These are phyloP conservation scores for Erysimum cheiri DNA, from an alignment of 441 rosid species.

Conservation along the genomic window DNA sequence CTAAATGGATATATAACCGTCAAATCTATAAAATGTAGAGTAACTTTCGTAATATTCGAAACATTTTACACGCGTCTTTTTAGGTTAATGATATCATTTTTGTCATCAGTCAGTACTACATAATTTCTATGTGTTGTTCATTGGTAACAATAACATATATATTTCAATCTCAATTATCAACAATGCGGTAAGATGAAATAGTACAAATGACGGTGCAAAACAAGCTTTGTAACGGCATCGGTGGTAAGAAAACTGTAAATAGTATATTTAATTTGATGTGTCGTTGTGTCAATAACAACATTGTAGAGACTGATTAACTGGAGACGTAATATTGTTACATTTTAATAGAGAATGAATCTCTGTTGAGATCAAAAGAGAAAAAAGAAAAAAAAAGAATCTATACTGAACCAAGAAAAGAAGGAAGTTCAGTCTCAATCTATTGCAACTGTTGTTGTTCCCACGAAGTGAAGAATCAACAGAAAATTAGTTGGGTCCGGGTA, in stretches of 20 bases:
- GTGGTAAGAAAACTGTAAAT: too few species aligned
- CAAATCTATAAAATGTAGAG: not conserved
- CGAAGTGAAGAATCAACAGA: conserved; percentile 24
- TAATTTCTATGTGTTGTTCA: not conserved
- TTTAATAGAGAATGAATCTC: not conserved
- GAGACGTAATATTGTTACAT: not conserved
- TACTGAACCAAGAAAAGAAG: not conserved
- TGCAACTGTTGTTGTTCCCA: not conserved
- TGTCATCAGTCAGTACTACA: not conserved
- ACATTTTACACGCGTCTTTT: not conserved
- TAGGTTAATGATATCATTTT: not conserved
- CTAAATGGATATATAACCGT: not conserved
- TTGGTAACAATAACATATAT: too few species aligned
- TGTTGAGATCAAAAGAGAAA: not conserved
- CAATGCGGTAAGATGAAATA: not conserved
- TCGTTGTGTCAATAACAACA: too few species aligned
- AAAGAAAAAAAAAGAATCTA: not conserved
- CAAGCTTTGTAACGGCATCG: too few species aligned
- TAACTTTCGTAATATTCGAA: not conserved
- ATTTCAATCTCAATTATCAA: too few species aligned
- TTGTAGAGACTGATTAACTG: too few species aligned
- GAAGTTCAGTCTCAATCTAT: conserved; percentile 17
- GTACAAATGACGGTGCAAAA: not conserved
- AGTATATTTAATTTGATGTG: too few species aligned
- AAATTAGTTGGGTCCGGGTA: conserved; percentile 33